Percentiles rank a stretch among this genome's conserved stretches.
These are phyloP conservation scores for Neocucurbitaria cava DNA, from an alignment of 2,329 filamentous ascomycete species.

Conservation along the genomic window DNA sequence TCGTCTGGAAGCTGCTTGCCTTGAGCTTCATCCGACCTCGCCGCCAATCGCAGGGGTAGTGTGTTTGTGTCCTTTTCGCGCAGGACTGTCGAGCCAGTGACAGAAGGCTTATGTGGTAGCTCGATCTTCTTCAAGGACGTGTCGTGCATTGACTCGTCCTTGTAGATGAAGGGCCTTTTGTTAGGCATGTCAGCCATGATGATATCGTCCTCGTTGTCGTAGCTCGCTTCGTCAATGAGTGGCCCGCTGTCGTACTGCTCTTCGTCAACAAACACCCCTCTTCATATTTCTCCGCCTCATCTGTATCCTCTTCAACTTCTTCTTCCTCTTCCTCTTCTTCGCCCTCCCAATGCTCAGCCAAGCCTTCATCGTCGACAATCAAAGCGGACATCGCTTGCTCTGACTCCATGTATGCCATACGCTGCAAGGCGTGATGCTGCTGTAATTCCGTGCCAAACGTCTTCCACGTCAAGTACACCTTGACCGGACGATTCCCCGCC, in stretches of 20 bases:
- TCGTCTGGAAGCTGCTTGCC: neutral
- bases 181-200: neutral
- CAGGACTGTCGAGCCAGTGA: neutral
- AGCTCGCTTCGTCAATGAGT: too few relatives aligned
- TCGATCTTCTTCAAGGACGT: neutral
- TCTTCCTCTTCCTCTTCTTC: neutral
- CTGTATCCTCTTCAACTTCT: neutral
- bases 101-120: neutral
- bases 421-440: neutral
- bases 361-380: neutral
- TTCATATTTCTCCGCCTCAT: neutral
- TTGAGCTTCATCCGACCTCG: neutral
- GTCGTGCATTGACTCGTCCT: neutral
- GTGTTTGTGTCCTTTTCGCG: slow-evolving; percentile 1
- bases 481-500: slow-evolving; percentile 47
- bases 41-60: neutral
- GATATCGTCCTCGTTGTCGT: neutral
- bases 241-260: too few relatives aligned
- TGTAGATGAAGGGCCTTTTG: neutral
- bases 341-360: neutral
- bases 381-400: neutral
- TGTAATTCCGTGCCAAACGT: slow-evolving; percentile 8
- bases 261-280: too few relatives aligned
- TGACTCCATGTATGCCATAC: neutral
- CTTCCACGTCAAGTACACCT: slow-evolving; percentile 16